Percentiles rank a stretch among this genome's conserved stretches.
Evolutionary conservation across 73 alveolate species (phyloP).

Genomic region (Symbiodinium pilosum): DNA sequence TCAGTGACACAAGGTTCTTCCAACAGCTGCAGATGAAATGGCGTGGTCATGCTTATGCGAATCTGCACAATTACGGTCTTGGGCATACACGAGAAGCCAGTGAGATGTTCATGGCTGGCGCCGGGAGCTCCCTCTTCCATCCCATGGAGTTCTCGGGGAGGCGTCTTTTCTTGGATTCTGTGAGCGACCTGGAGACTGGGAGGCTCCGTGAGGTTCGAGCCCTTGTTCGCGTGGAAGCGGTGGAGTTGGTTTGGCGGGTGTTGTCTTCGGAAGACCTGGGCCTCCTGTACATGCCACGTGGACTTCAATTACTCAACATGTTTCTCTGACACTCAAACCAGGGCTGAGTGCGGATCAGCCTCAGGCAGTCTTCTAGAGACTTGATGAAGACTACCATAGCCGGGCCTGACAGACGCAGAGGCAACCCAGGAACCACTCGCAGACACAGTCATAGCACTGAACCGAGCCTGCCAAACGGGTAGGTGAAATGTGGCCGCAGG

Average conservation of each 20-base stretch:
- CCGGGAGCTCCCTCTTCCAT: conserved; percentile 3
- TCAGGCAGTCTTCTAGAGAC: too few relatives aligned
- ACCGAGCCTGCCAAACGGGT: too few relatives aligned
- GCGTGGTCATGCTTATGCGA: not conserved
- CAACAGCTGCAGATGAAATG: conserved; percentile 4
- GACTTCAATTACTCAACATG: not conserved
- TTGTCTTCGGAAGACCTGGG: not conserved
- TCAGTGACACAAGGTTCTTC: not conserved
- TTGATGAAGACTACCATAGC: too few relatives aligned
- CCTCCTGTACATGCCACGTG: conserved; percentile 5
- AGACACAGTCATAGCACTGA: too few relatives aligned
- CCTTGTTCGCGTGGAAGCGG: conserved; percentile 10
- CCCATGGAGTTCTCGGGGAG: conserved; percentile 45
- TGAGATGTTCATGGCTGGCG: conserved; percentile 21
- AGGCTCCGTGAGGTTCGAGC: conserved; percentile 7
- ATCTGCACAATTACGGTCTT: conserved; percentile 13
- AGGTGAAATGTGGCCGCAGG: too few relatives aligned
- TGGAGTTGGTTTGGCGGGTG: not conserved
- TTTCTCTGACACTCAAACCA: too few relatives aligned
- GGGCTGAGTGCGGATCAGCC: too few relatives aligned
- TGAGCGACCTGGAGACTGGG: not conserved
- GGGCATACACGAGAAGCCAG: not conserved
- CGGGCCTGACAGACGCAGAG: too few relatives aligned
- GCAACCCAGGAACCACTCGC: too few relatives aligned
- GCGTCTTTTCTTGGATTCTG: not conserved